Percentiles rank a stretch among this genome's conserved stretches.
These are phyloP conservation scores for Chloropicon primus DNA, from an alignment of 139 green algal genomes.

Conservation along the genomic window DNA sequence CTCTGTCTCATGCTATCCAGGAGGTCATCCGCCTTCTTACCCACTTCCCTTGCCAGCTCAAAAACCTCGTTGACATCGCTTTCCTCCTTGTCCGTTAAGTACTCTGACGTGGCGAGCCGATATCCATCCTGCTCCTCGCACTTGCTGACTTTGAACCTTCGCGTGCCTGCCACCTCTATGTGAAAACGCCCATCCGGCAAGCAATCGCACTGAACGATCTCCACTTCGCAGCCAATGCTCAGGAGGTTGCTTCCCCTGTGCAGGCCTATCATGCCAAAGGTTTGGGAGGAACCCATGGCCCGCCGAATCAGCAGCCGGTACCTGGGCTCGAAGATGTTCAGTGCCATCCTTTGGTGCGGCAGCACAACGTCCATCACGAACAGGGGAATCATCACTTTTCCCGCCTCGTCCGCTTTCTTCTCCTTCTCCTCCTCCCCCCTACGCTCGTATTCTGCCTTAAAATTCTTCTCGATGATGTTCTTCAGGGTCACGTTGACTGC, in stretches of 20 bases:
- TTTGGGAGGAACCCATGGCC: constrained; percentile 48
- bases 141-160: not conserved
- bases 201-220: constrained; percentile 42
- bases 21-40: not conserved
- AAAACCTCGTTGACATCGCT: not conserved
- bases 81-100: not conserved
- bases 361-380: constrained; percentile 83
- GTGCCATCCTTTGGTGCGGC: constrained; percentile 61
- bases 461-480: constrained; percentile 44
- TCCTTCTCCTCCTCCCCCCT: constrained; percentile 25
- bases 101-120: not conserved
- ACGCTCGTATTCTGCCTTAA: constrained; percentile 52
- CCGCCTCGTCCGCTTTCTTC: constrained; percentile 3
- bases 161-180: not conserved
- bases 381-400: constrained; percentile 39
- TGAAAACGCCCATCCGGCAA: constrained; percentile 49
- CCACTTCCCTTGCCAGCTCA: not conserved
- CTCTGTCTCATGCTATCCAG: not conserved
- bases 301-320: constrained; percentile 82
- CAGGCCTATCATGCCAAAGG: constrained; percentile 57
- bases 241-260: constrained; percentile 6
- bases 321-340: constrained; percentile 93
- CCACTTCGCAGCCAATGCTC: not conserved
- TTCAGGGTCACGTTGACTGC: constrained; percentile 50
- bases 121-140: not conserved